These are phyloP conservation scores for Erythrobasidium hasegawianum DNA, from an alignment of 1,284 basidiomycete species.

Conservation along the genomic window DNA sequence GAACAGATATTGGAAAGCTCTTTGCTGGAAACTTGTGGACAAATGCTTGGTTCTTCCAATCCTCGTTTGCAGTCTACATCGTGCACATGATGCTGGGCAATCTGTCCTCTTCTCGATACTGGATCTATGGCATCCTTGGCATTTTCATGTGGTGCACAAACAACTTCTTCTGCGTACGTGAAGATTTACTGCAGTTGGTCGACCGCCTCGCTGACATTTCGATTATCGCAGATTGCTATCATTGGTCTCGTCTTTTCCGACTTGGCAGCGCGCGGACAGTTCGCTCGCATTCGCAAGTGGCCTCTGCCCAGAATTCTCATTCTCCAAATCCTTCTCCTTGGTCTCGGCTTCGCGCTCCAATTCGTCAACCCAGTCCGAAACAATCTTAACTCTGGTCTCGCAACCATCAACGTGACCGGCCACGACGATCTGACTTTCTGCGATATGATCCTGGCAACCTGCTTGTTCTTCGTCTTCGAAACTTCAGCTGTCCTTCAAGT, in stretches of 20 bases:
- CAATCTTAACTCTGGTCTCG: constrained; percentile 46
- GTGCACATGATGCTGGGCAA: constrained; percentile 49
- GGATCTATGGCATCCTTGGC: constrained; percentile 46
- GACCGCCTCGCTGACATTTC: no score
- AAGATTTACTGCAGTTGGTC: no score
- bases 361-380: constrained; percentile 46
- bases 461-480: constrained; percentile 46
- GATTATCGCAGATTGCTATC: constrained; percentile 40
- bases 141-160: constrained; percentile 48
- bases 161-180: constrained; percentile 48
- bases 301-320: constrained; percentile 40
- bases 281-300: constrained; percentile 45
- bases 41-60: constrained; percentile 48
- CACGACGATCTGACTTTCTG: constrained; percentile 46
- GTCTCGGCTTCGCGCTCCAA: constrained; percentile 43
- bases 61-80: constrained; percentile 45
- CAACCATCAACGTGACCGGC: constrained; percentile 45
- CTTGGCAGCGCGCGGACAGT: constrained; percentile 48
- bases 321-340: constrained; percentile 44
- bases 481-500: constrained; percentile 45
- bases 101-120: constrained; percentile 47
- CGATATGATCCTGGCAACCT: constrained; percentile 46
- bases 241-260: constrained; percentile 46
- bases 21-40: constrained; percentile 49
- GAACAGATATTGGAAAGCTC: constrained; percentile 46